Evolutionary conservation across 2,329 filamentous ascomycete genomes (phyloP).

Genomic region (Colletotrichum tofieldiae): DNA sequence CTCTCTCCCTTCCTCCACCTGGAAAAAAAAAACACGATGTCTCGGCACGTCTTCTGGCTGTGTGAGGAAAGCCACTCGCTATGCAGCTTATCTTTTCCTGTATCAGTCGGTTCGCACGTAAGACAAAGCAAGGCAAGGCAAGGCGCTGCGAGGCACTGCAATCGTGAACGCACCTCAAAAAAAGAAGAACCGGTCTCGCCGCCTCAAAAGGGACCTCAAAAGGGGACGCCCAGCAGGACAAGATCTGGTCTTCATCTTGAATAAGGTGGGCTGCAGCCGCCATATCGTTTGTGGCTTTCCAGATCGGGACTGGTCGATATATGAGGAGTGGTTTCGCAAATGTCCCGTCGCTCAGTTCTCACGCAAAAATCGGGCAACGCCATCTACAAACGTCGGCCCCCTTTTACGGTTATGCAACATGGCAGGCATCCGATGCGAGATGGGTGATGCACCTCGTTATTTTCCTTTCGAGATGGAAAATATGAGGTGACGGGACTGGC

Average conservation of each 20-base stretch:
- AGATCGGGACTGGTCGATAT: not conserved
- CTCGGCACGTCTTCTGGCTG: not conserved
- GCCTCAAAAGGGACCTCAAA: not conserved
- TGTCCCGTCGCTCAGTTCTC: not conserved
- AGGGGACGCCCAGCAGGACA: not conserved
- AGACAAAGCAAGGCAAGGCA: not conserved
- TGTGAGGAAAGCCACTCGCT: not conserved
- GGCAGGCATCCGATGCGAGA: not conserved
- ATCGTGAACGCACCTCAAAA: not conserved
- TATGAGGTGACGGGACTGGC: not conserved
- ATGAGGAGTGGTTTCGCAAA: no score
- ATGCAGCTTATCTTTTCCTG: not conserved
- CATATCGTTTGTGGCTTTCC: not conserved
- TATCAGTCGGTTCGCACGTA: slow-evolving; percentile 2
- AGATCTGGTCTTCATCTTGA: not conserved
- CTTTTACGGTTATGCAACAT: not conserved
- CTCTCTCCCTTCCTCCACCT: not conserved
- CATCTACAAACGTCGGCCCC: not conserved
- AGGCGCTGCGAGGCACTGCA: not conserved
- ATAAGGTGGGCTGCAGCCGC: not conserved
- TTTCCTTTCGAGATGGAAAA: not conserved
- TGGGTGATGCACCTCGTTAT: not conserved
- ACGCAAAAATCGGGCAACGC: not conserved
- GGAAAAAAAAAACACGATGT: not conserved
- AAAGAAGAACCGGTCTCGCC: no score